Evolutionary conservation across 331 rosid genomes (phyloP).

Genomic region (Saraca asoca): DNA sequence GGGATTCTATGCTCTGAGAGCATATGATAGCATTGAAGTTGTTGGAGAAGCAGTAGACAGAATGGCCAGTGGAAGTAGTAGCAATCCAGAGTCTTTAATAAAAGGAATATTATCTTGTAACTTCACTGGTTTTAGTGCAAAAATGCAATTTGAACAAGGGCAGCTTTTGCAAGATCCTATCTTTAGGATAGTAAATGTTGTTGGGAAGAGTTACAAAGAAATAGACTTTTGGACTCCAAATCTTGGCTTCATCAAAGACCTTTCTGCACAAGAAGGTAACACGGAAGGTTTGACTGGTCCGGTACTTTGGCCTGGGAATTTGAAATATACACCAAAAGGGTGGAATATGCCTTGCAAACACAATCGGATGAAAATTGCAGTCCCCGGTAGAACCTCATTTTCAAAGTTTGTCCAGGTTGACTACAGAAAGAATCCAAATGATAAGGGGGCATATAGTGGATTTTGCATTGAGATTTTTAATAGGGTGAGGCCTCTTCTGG

Average conservation of each 20-base stretch:
- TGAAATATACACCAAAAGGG: conserved; percentile 42
- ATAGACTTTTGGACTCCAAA: conserved; percentile 44
- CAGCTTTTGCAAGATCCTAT: conserved; percentile 34
- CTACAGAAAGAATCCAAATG: conserved; percentile 24
- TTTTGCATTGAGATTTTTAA: conserved; percentile 63
- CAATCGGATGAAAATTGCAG: conserved; percentile 54
- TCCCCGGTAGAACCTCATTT: conserved; percentile 56
- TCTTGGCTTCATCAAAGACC: conserved; percentile 24
- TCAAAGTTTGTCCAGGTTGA: conserved; percentile 59
- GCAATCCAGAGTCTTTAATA: conserved; percentile 12
- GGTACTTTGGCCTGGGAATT: conserved; percentile 70
- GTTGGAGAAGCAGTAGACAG: conserved; percentile 40
- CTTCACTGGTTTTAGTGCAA: conserved; percentile 42
- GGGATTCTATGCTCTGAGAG: conserved; percentile 59
- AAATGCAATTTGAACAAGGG: conserved; percentile 36
- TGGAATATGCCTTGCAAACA: conserved; percentile 57
- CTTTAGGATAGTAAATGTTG: conserved; percentile 56
- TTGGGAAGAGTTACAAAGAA: conserved; percentile 46
- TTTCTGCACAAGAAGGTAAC: conserved; percentile 12
- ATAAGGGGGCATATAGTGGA: conserved; percentile 37
- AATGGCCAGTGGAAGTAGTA: conserved; percentile 20
- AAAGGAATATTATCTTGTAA: conserved; percentile 29
- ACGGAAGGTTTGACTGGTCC: conserved; percentile 31
- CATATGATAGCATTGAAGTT: conserved; percentile 53
- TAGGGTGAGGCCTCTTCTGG: conserved; percentile 31